Conservation (phyloP, 1,284 basidiomycete species). For the Cystobasidiaceae sp. region DNA sequence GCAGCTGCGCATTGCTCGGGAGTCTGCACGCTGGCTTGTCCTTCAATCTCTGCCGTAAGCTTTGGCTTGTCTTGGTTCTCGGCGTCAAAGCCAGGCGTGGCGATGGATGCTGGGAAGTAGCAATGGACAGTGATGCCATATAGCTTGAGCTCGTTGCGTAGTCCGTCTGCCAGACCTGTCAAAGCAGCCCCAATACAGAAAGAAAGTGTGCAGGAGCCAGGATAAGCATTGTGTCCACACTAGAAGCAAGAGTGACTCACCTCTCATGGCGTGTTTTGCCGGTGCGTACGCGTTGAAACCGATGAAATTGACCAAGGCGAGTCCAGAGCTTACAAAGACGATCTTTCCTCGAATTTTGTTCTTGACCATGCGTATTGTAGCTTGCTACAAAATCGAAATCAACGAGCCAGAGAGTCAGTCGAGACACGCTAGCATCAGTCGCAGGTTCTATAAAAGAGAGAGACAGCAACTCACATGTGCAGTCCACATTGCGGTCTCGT, state of each 20-base stretch:
- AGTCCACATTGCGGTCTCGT: conserved; percentile 61
- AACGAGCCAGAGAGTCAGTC: neutral
- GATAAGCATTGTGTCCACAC: too few species aligned
- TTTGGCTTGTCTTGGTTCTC: conserved; percentile 79
- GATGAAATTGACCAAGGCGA: conserved; percentile 73
- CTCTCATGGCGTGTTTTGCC: conserved; percentile 82
- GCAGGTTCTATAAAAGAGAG: neutral
- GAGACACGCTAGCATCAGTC: neutral
- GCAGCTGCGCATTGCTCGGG: conserved; percentile 62
- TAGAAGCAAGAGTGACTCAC: too few species aligned
- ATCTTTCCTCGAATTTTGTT: conserved; percentile 61
- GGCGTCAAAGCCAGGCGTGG: conserved; percentile 68
- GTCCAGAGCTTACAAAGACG: conserved; percentile 72
- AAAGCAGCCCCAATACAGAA: neutral
- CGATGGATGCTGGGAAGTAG: conserved; percentile 82
- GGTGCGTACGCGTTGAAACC: conserved; percentile 84
- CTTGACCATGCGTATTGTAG: too few species aligned
- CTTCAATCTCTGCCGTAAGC: conserved; percentile 75
- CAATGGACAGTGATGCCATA: conserved; percentile 77
- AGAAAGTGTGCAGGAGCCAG: neutral
- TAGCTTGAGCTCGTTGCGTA: conserved; percentile 74
- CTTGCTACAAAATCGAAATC: too few species aligned
- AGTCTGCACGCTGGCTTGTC: conserved; percentile 61
- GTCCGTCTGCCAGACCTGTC: conserved; percentile 78
- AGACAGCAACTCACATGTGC: conserved; percentile 62